Conservation (phyloP, 2,329 filamentous ascomycete genomes). For the Scedosporium boydii region DNA sequence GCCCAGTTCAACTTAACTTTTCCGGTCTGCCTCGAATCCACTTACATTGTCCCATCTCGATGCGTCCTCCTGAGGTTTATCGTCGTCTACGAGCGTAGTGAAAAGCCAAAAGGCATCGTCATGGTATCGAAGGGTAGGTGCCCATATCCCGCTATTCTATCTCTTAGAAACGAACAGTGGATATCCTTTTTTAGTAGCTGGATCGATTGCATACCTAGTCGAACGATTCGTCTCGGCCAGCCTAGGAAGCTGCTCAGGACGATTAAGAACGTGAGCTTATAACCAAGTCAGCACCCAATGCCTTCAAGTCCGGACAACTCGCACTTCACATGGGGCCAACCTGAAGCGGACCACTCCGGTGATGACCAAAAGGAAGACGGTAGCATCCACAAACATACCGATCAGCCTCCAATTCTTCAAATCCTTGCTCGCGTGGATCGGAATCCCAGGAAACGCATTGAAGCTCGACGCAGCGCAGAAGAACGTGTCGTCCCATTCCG, state of each 20-base stretch:
- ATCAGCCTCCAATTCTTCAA: constrained; percentile 36
- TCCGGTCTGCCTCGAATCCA: constrained; percentile 10
- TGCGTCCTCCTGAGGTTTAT: constrained; percentile 18
- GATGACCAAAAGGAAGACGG: constrained; percentile 6
- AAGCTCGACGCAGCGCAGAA: constrained; percentile 44
- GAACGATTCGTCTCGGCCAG: constrained; percentile 12
- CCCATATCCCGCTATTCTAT: constrained; percentile 32
- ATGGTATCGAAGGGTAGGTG: constrained; percentile 33
- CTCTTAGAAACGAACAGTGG: not conserved
- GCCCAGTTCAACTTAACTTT: not conserved
- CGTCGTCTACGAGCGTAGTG: constrained; percentile 28
- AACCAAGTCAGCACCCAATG: not conserved
- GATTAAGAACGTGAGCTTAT: constrained; percentile 27
- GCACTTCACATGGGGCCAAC: not conserved
- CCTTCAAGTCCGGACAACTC: not conserved
- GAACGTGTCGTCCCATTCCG: constrained; percentile 31
- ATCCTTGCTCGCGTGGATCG: constrained; percentile 42
- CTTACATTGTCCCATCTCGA: constrained; percentile 21
- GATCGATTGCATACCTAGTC: constrained; percentile 14
- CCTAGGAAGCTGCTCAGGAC: constrained; percentile 30
- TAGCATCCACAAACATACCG: not conserved
- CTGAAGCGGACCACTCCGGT: not conserved
- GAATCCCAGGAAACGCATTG: constrained; percentile 40
- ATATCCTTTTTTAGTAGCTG: constrained; percentile 1
- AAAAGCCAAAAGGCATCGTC: constrained; percentile 34